Evolutionary conservation across 805 yeast genomes (phyloP), one percentile per base, ranked within the genome.

Genomic region (Kluyveromyces wickerhamii): DNA sequence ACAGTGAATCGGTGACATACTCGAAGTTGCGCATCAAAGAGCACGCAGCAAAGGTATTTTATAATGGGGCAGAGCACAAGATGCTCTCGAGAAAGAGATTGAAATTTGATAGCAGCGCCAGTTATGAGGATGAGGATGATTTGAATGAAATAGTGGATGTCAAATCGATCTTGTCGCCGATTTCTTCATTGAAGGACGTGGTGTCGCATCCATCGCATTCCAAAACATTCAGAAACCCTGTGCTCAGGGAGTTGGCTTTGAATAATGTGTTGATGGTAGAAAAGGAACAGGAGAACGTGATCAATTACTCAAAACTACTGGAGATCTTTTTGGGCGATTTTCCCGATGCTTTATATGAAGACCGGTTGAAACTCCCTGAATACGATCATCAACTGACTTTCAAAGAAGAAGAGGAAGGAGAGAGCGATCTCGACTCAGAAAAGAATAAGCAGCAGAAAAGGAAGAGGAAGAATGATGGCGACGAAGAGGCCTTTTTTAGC

Each of bases 301-400:
- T 77, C 38, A 72, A 77, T 49, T 63, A 87, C 35, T 72, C 80
- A 28, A 75, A 74, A 48, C 65, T 89, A 29, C 68, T 92, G 59
- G 83, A 79, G 41, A 77, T 82, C 1, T 75, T 89, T 45, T 65
- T 89, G 32, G 96, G 96, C 4, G 97, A 89, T 52, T 89, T 85
- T 52, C 82, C 94, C 43, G 66, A 66, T 28, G 76, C 75, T 36
- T 59, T 80, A 25, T 63, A 75, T 14, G 84, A 83, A 22, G 74
- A 72, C 15, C 72, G 74, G 31, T 56, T 88, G 57, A 72, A 75
- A 16, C 63, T 87, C 21, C 80, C 86, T 2, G 66, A 60, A 18
- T 83, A 83, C 49, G 83, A 84, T 48, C 87, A 80, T 48, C 74
- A 77, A 21, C 56, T 79, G 26, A 39, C 41, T 11, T 35, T 56